Evolutionary conservation across 768 basidiomycete genomes (phyloP), one percentile per base, ranked within the genome.

Genomic region (Boletus sensibilis): DNA sequence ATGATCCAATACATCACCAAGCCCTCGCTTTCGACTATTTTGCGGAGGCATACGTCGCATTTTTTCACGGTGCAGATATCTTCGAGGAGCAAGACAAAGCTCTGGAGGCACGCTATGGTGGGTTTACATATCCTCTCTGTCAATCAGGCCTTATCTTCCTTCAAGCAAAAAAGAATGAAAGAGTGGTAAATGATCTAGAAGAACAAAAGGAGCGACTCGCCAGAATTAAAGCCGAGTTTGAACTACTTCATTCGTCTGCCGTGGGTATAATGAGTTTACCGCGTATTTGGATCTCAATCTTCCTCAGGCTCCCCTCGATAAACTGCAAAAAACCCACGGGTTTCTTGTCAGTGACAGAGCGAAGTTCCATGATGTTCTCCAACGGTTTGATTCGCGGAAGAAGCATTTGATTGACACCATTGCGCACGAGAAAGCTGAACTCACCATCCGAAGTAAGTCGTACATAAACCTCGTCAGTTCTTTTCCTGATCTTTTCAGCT

Each of bases 11-110:
- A 55, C 86, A 94, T 43, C 89, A 92, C 52, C 82, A 81, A 57
- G 87, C 88, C 0, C 76, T 93, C 20, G 87, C 87, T n/a, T 88
- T 90, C 56, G 82, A 87, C 51, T 91, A 89, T 71, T 84, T 82
- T 45, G 76, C 82, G 16, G 78, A 83, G 49, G 79, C 90, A 1
- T 93, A 93, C 62, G 75, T 79, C 6, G 64, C 79, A 5, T 92
- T 91, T 76, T 73, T 92, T 33, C 80, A 85, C 52, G 79, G 83
- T 5, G 78, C 79, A 11, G 90, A 92, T 61, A 78, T 83, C 29
- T 89, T 88, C 58, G 75, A 81, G 1, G 87, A 89, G 59, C 84
- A 85, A 50, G 87, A 91, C 50, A 80, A 83, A 61, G 76, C 77
- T 37, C 70, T 94, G 20, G 90, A 92, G 62, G 82, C 83, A 29